Conservation (phyloP, 169 alveolate genomes). For the Plasmodium inui region DNA sequence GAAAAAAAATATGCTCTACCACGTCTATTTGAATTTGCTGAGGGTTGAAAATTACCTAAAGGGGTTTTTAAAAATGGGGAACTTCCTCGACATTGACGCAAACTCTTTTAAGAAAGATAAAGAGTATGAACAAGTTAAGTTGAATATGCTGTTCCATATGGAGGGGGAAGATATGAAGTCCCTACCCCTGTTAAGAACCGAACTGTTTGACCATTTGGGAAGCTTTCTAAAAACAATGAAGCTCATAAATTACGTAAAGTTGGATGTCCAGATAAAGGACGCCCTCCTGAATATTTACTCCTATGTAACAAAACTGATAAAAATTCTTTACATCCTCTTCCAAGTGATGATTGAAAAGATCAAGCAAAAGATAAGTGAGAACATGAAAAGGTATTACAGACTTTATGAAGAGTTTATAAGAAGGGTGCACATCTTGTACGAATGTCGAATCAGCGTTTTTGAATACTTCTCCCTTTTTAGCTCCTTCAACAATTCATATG, state of each 20-base stretch:
- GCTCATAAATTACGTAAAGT: conserved; percentile 62
- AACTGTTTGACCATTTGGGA: conserved; percentile 19
- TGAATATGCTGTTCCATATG: neutral
- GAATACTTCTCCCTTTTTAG: conserved; percentile 45
- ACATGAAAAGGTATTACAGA: conserved; percentile 34
- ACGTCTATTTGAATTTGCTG: conserved; percentile 11
- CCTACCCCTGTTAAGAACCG: conserved; percentile 20
- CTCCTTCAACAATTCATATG: conserved; percentile 43
- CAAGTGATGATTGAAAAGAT: conserved; percentile 34
- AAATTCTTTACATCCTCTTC: conserved; percentile 35
- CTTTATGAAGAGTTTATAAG: conserved; percentile 36
- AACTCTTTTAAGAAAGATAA: neutral
- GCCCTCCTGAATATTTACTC: conserved; percentile 42
- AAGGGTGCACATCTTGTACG: conserved; percentile 36
- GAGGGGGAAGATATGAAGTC: conserved; percentile 10
- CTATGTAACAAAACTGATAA: conserved; percentile 52
- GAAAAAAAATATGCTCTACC: conserved; percentile 47
- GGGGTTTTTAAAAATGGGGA: conserved; percentile 21
- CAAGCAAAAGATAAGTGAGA: neutral
- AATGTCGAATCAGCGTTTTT: conserved; percentile 64
- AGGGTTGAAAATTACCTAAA: conserved; percentile 46
- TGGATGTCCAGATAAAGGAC: conserved; percentile 62
- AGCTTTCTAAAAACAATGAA: conserved; percentile 60
- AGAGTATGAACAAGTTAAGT: conserved; percentile 25
- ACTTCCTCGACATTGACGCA: conserved; percentile 34